Evolutionary conservation across 108 stramenopile species (phyloP), one percentile per base, ranked within the genome.

Genomic region (Stephanodiscus minutulus): DNA sequence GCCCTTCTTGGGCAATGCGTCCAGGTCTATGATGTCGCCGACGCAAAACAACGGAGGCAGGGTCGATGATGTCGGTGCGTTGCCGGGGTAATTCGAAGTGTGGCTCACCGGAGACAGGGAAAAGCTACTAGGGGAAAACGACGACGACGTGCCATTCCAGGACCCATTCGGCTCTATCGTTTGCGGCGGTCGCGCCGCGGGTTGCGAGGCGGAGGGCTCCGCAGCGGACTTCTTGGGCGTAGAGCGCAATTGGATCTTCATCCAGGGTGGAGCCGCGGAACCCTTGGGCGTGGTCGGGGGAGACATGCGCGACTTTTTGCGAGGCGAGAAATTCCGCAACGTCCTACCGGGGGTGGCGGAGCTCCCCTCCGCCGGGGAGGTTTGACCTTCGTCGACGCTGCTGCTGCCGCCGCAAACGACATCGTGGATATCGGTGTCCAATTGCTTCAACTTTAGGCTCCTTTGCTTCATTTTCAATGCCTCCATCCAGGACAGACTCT

Each of bases 401-500:
- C 15, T n/a, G n/a, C n/a, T n/a, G n/a, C n/a, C n/a, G n/a, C n/a
- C 31, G 1, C 29, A 15, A 57, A 22, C 31, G 21, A 18, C 10
- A 36, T 17, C 36, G n/a, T 72, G 31, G 0, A 22, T 20, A 31
- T 65, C 64, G n/a, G 41, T 15, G 39, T 39, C 57, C 22, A 58
- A 58, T 29, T 77, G 68, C 39, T 50, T 66, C 54, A 25, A 43
- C 50, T 59, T 47, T 7, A 55, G 44, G 8, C 41, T 63, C 54
- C 68, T 79, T 57, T 79, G 71, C 18, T 68, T 79, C 66, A 61
- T 72, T 21, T 72, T 79, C 52, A 79, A 46, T 20, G 71, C 53
- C n/a, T 72, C 78, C 47, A 79, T 59, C 78, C 78, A 79, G 5
- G 66, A 44, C 21, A 41, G 52, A 36, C 62, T 27, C 27, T 46